Evolutionary conservation across 2,329 filamentous ascomycete genomes (phyloP).

Genomic region (Trichophyton benhamiae): DNA sequence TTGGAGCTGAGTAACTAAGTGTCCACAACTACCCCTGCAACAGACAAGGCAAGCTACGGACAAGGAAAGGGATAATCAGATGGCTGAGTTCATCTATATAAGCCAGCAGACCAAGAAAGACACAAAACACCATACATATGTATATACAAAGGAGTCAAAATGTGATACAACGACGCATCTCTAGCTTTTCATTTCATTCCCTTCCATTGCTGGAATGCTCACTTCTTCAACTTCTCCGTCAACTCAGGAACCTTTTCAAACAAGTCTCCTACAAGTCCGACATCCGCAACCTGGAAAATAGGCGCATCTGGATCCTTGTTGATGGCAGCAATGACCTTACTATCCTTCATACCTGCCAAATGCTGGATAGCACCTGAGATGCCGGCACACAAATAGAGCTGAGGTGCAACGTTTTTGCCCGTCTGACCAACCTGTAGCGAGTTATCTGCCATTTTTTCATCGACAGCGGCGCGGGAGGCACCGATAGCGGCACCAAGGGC

Average conservation of each 20-base stretch:
- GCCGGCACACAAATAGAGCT: slow-evolving; percentile 88
- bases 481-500: slow-evolving; percentile 89
- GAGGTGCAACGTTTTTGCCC: slow-evolving; percentile 93
- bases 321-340: slow-evolving; percentile 97
- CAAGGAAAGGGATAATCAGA: background rate
- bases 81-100: slow-evolving; percentile 2
- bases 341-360: slow-evolving; percentile 98
- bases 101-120: background rate
- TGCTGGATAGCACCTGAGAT: slow-evolving; percentile 98
- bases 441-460: slow-evolving; percentile 96
- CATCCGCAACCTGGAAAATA: slow-evolving; percentile 96
- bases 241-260: slow-evolving; percentile 94
- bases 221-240: slow-evolving; percentile 77
- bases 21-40: too few species aligned
- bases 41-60: too few species aligned
- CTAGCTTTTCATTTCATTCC: background rate
- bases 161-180: background rate
- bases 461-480: slow-evolving; percentile 85
- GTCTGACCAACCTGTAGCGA: slow-evolving; percentile 96
- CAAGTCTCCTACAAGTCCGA: slow-evolving; percentile 86
- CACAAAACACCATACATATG: background rate
- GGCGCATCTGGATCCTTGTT: slow-evolving; percentile 97
- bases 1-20: too few species aligned
- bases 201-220: background rate
- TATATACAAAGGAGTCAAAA: slow-evolving; percentile 2